phyloP scores from a whole-genome alignment of 768 basidiomycete genomes.

The Lactifluus volemus region DNA sequence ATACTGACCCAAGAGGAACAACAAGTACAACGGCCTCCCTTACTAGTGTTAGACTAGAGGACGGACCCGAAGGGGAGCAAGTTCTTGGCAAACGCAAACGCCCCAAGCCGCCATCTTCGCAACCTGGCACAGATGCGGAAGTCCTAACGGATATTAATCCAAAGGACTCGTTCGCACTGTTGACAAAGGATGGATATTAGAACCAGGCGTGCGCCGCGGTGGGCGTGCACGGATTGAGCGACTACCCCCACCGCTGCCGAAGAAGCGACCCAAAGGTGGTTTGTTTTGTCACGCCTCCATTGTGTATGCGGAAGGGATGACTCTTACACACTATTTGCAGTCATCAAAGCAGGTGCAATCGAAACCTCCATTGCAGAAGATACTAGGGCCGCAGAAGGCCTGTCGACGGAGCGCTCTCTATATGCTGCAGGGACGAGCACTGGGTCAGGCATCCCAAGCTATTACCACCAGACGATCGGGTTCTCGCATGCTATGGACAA shows the following conservation, averaged over 20 bases:
- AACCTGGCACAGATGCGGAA: constrained; percentile 37
- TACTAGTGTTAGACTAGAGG: neutral
- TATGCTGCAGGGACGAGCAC: neutral
- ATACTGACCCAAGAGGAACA: neutral
- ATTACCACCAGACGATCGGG: neutral
- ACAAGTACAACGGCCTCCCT: neutral
- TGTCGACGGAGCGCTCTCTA: neutral
- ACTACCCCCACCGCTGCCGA: constrained; percentile 38
- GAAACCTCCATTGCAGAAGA: neutral
- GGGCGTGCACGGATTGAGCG: constrained; percentile 43
- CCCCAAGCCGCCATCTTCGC: constrained; percentile 15
- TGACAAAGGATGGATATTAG: constrained; percentile 83
- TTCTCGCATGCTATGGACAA: neutral
- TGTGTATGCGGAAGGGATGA: constrained; percentile 5
- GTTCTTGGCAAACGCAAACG: constrained; percentile 17
- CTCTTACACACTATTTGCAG: neutral
- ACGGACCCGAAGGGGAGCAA: neutral
- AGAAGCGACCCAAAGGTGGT: constrained; percentile 30
- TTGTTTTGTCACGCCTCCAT: constrained; percentile 32
- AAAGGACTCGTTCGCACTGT: constrained; percentile 66
- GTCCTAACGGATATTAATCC: constrained; percentile 66
- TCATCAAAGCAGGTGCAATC: neutral
- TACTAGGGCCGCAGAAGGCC: neutral
- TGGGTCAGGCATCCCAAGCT: neutral
- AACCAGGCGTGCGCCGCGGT: constrained; percentile 60